Evolutionary conservation across 169 alveolate genomes (phyloP).

Genomic region (Pseudocohnilembus persalinus): DNA sequence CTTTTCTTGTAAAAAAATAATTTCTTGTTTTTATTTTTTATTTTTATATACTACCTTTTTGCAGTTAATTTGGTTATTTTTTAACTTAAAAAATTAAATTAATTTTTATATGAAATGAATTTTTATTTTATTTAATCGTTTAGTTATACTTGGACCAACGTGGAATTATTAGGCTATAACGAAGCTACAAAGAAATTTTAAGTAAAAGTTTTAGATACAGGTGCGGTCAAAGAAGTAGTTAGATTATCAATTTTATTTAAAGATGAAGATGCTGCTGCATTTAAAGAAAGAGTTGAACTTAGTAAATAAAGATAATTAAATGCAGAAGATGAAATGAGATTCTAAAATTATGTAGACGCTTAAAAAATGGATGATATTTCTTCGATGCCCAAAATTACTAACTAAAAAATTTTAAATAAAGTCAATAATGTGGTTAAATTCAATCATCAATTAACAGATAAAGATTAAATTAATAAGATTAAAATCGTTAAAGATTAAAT

Average conservation of each 20-base stretch:
- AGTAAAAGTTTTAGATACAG: slow-evolving; percentile 50
- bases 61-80: too few species aligned
- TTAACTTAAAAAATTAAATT: not conserved
- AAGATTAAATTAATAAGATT: not conserved
- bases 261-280: slow-evolving; percentile 61
- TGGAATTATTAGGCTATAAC: slow-evolving; percentile 56
- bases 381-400: not conserved
- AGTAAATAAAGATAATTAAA: slow-evolving; percentile 57
- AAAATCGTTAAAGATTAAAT: slow-evolving; percentile 10
- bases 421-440: not conserved
- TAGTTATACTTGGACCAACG: slow-evolving; percentile 39
- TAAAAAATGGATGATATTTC: slow-evolving; percentile 22
- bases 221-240: slow-evolving; percentile 55
- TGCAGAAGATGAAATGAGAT: slow-evolving; percentile 68
- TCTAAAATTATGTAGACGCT: slow-evolving; percentile 57
- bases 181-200: slow-evolving; percentile 42
- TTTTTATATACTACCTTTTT: too few species aligned
- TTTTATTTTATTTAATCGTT: slow-evolving; percentile 1
- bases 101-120: not conserved
- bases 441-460: not conserved
- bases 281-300: slow-evolving; percentile 61
- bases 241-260: slow-evolving; percentile 62
- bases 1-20: too few species aligned
- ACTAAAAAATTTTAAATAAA: not conserved
- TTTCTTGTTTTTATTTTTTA: too few species aligned